phyloP scores from a whole-genome alignment of 2,329 filamentous ascomycete species.

The Neonectria coccinea region DNA sequence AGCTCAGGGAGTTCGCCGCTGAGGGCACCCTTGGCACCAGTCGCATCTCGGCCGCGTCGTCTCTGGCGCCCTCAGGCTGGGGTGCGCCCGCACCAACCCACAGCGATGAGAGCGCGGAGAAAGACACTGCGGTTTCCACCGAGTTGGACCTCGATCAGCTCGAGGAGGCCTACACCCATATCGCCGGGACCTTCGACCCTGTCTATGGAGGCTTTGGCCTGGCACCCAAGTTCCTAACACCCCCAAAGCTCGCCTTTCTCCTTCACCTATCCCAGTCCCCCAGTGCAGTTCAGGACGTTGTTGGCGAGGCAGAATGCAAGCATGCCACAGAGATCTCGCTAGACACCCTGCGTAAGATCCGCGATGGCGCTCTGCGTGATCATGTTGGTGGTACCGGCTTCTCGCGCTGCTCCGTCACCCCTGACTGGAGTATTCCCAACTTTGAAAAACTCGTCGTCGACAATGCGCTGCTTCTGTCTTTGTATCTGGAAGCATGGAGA shows the following conservation, averaged over 20 bases:
- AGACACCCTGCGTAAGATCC: constrained; percentile 81
- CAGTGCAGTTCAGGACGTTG: constrained; percentile 80
- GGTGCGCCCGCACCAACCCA: constrained; percentile 47
- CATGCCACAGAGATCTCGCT: constrained; percentile 83
- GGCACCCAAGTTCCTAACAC: constrained; percentile 90
- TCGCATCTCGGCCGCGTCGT: constrained; percentile 47
- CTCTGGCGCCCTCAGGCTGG: constrained; percentile 48
- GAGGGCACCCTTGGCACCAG: constrained; percentile 78
- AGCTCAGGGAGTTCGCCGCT: constrained; percentile 87
- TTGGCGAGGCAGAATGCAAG: constrained; percentile 82
- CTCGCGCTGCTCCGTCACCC: constrained; percentile 85
- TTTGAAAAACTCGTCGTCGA: constrained; percentile 98
- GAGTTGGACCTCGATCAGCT: constrained; percentile 89
- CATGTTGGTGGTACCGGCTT: constrained; percentile 67
- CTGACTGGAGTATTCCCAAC: constrained; percentile 93
- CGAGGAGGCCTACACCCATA: constrained; percentile 88
- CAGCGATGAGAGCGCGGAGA: constrained; percentile 36
- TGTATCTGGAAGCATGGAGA: constrained; percentile 90
- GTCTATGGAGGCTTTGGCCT: constrained; percentile 82
- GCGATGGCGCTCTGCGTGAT: constrained; percentile 66
- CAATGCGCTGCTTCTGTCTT: constrained; percentile 84
- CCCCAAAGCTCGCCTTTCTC: constrained; percentile 85
- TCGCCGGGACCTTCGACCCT: constrained; percentile 82
- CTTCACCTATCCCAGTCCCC: constrained; percentile 80
- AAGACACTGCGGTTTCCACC: constrained; percentile 62